Percentiles rank a stretch among this genome's conserved stretches.
phyloP scores from a whole-genome alignment of 2,329 filamentous ascomycete genomes.

The Alternaria brassicicola region DNA sequence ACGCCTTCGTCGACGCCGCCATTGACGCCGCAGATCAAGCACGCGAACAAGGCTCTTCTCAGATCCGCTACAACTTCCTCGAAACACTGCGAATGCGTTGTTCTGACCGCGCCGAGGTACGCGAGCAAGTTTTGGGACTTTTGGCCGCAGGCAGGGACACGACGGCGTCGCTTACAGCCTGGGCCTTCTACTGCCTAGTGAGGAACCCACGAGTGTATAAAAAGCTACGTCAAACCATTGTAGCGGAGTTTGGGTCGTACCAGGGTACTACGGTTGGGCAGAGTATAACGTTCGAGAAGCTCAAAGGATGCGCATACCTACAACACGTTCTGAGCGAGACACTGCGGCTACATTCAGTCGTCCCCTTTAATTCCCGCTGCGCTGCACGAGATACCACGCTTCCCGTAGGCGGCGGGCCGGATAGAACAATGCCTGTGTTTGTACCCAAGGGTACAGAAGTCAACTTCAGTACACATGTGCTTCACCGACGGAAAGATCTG shows the following conservation, averaged over 20 bases:
- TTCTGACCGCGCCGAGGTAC: conserved; percentile 5
- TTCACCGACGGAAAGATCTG: conserved; percentile 29
- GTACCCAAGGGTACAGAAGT: conserved; percentile 22
- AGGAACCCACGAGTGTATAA: conserved; percentile 43
- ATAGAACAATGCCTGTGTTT: conserved; percentile 31
- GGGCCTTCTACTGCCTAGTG: conserved; percentile 45
- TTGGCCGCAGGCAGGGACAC: conserved; percentile 62
- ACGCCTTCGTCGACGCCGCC: conserved; percentile 4
- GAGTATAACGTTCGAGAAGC: conserved; percentile 11
- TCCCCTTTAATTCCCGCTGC: conserved; percentile 32
- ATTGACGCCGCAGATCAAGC: conserved; percentile 9
- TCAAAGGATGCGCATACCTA: conserved; percentile 24
- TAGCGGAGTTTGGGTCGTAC: conserved; percentile 44
- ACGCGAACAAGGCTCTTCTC: not conserved
- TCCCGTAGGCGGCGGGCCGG: conserved; percentile 35
- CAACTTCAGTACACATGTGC: conserved; percentile 17
- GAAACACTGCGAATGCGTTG: conserved; percentile 5
- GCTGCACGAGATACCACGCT: conserved; percentile 33
- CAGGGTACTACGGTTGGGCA: conserved; percentile 18
- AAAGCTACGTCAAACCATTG: conserved; percentile 44
- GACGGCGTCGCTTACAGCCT: conserved; percentile 50
- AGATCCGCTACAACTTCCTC: conserved; percentile 9
- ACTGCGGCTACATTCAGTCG: conserved; percentile 28
- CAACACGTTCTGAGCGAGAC: conserved; percentile 32
- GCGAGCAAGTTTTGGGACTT: conserved; percentile 56